These are phyloP conservation scores for Cryphonectria naterciae DNA, from an alignment of 2,329 filamentous ascomycete genomes.

Conservation along the genomic window DNA sequence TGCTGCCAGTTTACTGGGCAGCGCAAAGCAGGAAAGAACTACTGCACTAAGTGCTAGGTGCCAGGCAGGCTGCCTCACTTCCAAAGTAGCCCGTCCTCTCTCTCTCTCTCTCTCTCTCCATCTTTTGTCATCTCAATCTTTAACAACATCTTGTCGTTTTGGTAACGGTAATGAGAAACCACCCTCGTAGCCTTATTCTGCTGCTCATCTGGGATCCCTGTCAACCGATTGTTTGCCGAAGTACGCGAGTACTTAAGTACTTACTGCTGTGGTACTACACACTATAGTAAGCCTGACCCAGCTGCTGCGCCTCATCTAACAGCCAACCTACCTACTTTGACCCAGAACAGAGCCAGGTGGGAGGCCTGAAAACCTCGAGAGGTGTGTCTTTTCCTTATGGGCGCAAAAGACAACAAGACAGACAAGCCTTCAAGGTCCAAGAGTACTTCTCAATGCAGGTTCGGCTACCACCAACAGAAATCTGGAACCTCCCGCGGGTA, in stretches of 20 bases:
- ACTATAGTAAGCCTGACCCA: not conserved
- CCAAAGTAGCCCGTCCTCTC: not conserved
- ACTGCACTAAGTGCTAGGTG: not conserved
- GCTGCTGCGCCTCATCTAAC: conserved; percentile 3
- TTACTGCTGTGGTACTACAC: not conserved
- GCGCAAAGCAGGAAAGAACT: not conserved
- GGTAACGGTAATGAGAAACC: not conserved
- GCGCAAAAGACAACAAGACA: too few relatives aligned
- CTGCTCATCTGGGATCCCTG: not conserved
- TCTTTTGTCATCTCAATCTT: not conserved
- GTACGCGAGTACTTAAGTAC: too few relatives aligned
- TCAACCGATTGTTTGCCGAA: not conserved
- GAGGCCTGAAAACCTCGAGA: not conserved
- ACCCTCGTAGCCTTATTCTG: not conserved
- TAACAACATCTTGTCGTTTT: not conserved
- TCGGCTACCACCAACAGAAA: not conserved
- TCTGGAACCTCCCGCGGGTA: not conserved
- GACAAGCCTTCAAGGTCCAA: not conserved
- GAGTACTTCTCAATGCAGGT: not conserved
- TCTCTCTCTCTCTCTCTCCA: not conserved
- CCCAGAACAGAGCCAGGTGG: not conserved
- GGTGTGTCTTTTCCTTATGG: not conserved
- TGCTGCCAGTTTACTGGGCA: not conserved
- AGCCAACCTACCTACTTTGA: not conserved
- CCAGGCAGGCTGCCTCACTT: not conserved